phyloP scores from a whole-genome alignment of 2,329 filamentous ascomycete species.

The Fusarium oligoseptatum region DNA sequence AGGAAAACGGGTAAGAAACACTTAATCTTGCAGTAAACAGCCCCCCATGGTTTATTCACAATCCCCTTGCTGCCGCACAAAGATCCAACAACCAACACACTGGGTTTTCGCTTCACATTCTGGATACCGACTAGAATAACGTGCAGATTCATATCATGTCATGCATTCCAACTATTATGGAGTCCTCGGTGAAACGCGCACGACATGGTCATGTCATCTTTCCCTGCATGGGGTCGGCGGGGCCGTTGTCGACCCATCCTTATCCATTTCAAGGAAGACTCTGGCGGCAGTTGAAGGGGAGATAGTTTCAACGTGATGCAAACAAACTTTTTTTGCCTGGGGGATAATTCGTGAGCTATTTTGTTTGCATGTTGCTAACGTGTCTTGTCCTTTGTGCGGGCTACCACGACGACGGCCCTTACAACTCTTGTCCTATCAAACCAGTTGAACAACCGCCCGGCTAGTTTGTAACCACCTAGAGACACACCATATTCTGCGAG shows the following conservation, averaged over 20 bases:
- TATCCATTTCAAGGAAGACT: not conserved
- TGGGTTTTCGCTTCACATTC: not conserved
- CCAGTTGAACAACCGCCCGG: conserved; percentile 56
- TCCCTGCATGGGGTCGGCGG: not conserved
- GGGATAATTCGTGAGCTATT: not conserved
- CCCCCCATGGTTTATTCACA: not conserved
- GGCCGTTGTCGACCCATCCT: not conserved
- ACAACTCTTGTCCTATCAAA: conserved; percentile 52
- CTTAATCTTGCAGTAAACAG: not conserved
- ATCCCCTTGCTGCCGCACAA: not conserved
- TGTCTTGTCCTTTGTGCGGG: conserved; percentile 40
- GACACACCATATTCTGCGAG: conserved; percentile 54
- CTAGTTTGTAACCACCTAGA: conserved; percentile 53
- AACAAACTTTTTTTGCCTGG: not conserved
- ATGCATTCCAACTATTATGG: not conserved
- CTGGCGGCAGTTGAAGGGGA: not conserved
- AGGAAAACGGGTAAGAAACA: not conserved
- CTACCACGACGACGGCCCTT: conserved; percentile 54
- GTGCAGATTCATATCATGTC: not conserved
- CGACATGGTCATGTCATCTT: conserved; percentile 5
- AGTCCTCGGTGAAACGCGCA: not conserved
- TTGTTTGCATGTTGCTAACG: conserved; percentile 5
- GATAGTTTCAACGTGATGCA: not conserved
- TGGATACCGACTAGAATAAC: not conserved
- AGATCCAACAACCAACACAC: not conserved